Evolutionary conservation across 805 yeast genomes (phyloP).

Genomic region (Metschnikowia continentalis): DNA sequence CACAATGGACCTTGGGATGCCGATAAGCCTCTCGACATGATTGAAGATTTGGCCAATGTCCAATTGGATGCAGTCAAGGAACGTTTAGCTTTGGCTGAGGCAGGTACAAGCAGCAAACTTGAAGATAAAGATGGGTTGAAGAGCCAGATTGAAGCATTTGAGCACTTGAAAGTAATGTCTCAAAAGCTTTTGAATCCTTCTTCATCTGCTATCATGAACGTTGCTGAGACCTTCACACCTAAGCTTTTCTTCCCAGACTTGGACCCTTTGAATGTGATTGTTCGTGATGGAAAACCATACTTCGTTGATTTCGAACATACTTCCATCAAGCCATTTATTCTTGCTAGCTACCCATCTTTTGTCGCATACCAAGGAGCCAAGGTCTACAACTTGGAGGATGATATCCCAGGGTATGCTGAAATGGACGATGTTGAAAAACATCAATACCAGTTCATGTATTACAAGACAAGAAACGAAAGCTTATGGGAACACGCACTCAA

Average conservation of each 20-base stretch:
- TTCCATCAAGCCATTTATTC: constrained; percentile 73
- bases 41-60: constrained; percentile 59
- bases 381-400: constrained; percentile 69
- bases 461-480: constrained; percentile 86
- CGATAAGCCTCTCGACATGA: constrained; percentile 54
- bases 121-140: constrained; percentile 42
- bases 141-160: constrained; percentile 56
- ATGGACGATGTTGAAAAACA: constrained; percentile 70
- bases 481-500: constrained; percentile 80
- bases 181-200: constrained; percentile 54
- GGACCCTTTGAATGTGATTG: constrained; percentile 83
- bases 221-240: constrained; percentile 61
- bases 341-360: constrained; percentile 76
- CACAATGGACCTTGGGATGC: constrained; percentile 77
- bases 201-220: constrained; percentile 56
- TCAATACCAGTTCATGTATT: constrained; percentile 81
- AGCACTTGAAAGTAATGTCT: constrained; percentile 53
- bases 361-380: constrained; percentile 87
- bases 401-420: constrained; percentile 63
- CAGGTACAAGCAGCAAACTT: constrained; percentile 45
- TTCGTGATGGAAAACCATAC: constrained; percentile 37
- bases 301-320: constrained; percentile 84
- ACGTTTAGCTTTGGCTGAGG: constrained; percentile 51
- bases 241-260: constrained; percentile 77
- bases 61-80: constrained; percentile 60